Base-by-base conservation (phyloP, 768 basidiomycete genomes). In the Collybiopsis luxurians region DNA sequence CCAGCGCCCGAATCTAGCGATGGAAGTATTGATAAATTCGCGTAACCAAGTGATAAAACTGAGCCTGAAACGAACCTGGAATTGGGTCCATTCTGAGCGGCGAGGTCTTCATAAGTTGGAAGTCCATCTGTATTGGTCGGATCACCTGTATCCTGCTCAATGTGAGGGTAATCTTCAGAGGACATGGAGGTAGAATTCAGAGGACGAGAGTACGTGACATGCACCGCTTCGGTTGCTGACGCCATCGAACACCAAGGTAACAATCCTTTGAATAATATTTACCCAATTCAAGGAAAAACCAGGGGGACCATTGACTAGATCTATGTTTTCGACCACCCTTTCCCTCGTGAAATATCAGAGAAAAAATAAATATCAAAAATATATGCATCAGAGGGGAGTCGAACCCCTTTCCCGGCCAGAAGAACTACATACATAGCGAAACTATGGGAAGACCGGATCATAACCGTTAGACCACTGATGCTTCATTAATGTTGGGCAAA, bases 101-200 rank as follows among this genome's bases (percentile, higher is more conserved):
- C 83, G n/a, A 93, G 82, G 66, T 90, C 87, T 55, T 90, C 86
- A 63, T 94, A 94, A 3, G 86, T 86, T 17, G 91, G 91, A 7
- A 92, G 77, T 40, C 81, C 84, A 55, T 85, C 83, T 26, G 64
- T 72, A n/a, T 71, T 72, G 2, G 59, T 58, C 3, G 73, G 58
- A 23, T 64, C 58, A 15, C 61, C 53, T 4, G 63, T 55, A 62
- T 83, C 81, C 64, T 81, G 80, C 60, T 83, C 81, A 53, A 80
- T 63, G 55, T 69, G 61, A 9, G 62, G 57, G 64, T 59, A 63
- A 28, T 55, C 55, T 31, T 59, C 38, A 30, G 60, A 58, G 30
- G 63, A 59, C 65, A 66, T 75, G 48, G 21, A 34, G 48, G 23
- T 19, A 12, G 11, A 45, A 26, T 45, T 45, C 21, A 21, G n/a